phyloP scores from a whole-genome alignment of 2,329 filamentous ascomycete genomes.

The Chalara sp. region DNA sequence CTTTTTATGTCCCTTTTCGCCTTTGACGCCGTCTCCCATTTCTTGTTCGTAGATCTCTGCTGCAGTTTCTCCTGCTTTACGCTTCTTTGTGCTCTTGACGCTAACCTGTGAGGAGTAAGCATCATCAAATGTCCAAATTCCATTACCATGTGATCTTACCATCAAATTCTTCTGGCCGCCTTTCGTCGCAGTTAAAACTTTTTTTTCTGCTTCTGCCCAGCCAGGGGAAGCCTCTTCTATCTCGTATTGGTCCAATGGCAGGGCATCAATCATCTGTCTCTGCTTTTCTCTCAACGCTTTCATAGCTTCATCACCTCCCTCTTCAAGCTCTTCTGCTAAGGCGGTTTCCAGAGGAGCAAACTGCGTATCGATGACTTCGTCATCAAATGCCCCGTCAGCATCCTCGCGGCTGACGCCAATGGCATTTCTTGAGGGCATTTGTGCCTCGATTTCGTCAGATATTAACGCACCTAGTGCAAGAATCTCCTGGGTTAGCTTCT shows the following conservation, averaged over 20 bases:
- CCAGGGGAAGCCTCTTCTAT: constrained; percentile 54
- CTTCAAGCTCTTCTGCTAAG: constrained; percentile 76
- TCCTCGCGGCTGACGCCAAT: constrained; percentile 53
- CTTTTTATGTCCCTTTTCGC: constrained; percentile 45
- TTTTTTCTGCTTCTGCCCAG: constrained; percentile 69
- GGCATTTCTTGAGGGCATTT: constrained; percentile 51
- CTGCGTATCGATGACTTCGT: constrained; percentile 56
- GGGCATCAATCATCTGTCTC: constrained; percentile 79
- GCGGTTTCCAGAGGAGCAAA: constrained; percentile 65
- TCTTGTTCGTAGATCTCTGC: constrained; percentile 57
- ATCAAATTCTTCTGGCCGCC: constrained; percentile 51
- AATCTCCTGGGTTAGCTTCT: too few species aligned
- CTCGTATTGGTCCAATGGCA: constrained; percentile 79
- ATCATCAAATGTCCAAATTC: too few species aligned
- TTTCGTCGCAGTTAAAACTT: constrained; percentile 54
- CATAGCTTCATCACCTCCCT: constrained; percentile 72
- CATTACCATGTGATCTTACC: constrained; percentile 35
- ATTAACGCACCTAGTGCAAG: constrained; percentile 44
- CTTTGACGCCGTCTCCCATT: constrained; percentile 31
- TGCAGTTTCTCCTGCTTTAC: constrained; percentile 59
- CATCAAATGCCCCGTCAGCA: constrained; percentile 59
- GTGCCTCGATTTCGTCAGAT: constrained; percentile 63
- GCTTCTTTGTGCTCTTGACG: constrained; percentile 76
- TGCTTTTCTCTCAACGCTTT: constrained; percentile 70
- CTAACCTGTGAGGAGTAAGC: constrained; percentile 33